Evolutionary conservation across 306 rosid species (phyloP), one percentile per base, ranked within the genome.

Genomic region (Fragaria nilgerrensis): DNA sequence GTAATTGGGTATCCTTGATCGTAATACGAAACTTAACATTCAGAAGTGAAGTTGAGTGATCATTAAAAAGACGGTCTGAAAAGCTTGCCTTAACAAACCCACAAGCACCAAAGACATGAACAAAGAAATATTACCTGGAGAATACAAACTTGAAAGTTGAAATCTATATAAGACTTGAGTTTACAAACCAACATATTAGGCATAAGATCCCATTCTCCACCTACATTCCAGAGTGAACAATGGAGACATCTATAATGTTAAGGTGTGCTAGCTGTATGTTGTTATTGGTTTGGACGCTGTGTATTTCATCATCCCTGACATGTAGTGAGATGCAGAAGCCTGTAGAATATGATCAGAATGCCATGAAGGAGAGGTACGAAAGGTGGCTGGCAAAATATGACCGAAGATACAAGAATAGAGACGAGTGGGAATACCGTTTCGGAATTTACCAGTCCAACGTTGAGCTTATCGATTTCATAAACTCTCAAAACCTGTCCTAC

Each of bases 381-480:
- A 82, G 75, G 45, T 88, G 96, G 97, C 62, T 84, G 44, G 71
- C 34, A 76, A 68, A 25, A 69, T 41, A 87, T 49, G 82, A 86
- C 20, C 77, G 78, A 58, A 22, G 39, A 48, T 88, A 88, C 67
- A 66, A 56, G 53, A 79, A 74, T 27, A 71, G 37, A 68, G 90
- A 86, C 47, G 92, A 93, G 84, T 47, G 78, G 82, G 88, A 82
- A 68, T 63, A 58, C 66, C 85, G 91, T 47, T 88, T 85, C 36
- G 84, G 78, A 70, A 77, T 93, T 80, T 91, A 91, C 88, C 86
- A 70, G 76, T 44, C 71, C 48, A 89, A 89, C 75, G 65, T 90
- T 56, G 36, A 68, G 85, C 82, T 86, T 56, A 86, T 87, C 66
- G 90, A 85, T 80, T 50, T 23, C 29, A 22, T 81, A 71, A 90